Conservation (phyloP, 2,329 filamentous ascomycete genomes). For the Fusarium xyrophilum region DNA sequence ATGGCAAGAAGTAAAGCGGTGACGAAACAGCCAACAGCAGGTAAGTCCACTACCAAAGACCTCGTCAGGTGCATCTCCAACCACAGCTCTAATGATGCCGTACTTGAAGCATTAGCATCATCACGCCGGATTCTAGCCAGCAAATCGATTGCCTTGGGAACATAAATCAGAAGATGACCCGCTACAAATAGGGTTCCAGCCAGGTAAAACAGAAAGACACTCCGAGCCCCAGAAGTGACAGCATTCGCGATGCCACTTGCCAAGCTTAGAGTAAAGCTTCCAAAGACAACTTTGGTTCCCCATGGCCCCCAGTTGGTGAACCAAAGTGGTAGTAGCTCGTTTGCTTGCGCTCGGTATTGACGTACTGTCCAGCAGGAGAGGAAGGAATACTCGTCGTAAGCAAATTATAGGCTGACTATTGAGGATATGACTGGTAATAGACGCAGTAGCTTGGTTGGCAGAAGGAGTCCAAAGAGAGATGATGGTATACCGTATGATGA, state of each 20-base stretch:
- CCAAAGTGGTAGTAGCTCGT: not conserved
- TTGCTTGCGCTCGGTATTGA: not conserved
- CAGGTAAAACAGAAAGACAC: not conserved
- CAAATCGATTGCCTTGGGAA: not conserved
- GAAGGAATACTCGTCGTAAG: not conserved
- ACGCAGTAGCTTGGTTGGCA: fast-evolving
- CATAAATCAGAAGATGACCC: fast-evolving
- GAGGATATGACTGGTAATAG: not conserved
- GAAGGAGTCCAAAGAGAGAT: not conserved
- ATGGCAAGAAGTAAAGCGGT: fast-evolving
- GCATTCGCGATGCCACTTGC: not conserved
- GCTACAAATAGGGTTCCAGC: not conserved
- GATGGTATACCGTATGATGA: fast-evolving
- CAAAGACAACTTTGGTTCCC: not conserved
- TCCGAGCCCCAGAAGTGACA: not conserved
- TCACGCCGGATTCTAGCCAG: not conserved
- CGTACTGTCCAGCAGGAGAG: not conserved
- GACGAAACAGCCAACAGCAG: not conserved
- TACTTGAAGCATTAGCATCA: not conserved
- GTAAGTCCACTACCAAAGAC: not conserved
- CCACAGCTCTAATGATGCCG: not conserved
- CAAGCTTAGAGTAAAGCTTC: not conserved
- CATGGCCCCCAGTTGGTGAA: not conserved
- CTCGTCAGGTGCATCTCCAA: not conserved
- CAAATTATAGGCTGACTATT: not conserved